phyloP scores from a whole-genome alignment of 257 asterid species.

The Gardenia jasminoides region DNA sequence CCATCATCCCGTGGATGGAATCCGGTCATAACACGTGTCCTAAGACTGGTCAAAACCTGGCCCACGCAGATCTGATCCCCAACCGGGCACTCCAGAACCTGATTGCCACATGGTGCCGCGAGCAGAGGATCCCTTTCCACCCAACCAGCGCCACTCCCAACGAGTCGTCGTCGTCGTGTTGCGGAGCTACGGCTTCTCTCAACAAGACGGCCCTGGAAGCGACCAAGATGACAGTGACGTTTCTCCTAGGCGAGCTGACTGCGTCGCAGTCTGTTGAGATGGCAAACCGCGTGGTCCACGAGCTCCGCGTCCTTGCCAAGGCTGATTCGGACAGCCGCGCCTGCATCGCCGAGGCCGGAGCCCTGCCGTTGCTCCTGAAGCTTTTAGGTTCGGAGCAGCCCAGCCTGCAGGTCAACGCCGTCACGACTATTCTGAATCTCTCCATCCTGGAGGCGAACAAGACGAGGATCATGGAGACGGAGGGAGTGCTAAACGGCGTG shows the following conservation, averaged over 20 bases:
- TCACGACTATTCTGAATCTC: constrained; percentile 74
- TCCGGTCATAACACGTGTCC: constrained; percentile 90
- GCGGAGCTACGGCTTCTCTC: constrained; percentile 5
- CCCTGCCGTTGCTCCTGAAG: constrained; percentile 57
- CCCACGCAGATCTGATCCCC: constrained; percentile 56
- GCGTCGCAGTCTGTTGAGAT: constrained; percentile 47
- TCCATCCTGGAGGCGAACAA: constrained; percentile 84
- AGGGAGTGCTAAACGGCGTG: constrained; percentile 67
- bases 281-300: constrained; percentile 66
- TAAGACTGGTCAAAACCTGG: constrained; percentile 70
- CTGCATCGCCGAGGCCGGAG: constrained; percentile 82
- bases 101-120: constrained; percentile 83
- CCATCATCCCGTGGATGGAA: constrained; percentile 68
- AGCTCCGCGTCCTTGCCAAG: constrained; percentile 73
- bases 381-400: constrained; percentile 62
- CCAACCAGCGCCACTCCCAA: constrained; percentile 27
- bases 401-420: constrained; percentile 72
- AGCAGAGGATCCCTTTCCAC: constrained; percentile 71
- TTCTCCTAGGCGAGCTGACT: constrained; percentile 55
- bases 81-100: constrained; percentile 65
- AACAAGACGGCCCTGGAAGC: constrained; percentile 80
- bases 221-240: constrained; percentile 69
- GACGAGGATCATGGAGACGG: constrained; percentile 65
- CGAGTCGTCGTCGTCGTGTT: constrained; percentile 22
- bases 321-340: constrained; percentile 72